These are phyloP conservation scores for Euphorbia schlechtendalii DNA, from an alignment of 441 rosid species.

Conservation along the genomic window DNA sequence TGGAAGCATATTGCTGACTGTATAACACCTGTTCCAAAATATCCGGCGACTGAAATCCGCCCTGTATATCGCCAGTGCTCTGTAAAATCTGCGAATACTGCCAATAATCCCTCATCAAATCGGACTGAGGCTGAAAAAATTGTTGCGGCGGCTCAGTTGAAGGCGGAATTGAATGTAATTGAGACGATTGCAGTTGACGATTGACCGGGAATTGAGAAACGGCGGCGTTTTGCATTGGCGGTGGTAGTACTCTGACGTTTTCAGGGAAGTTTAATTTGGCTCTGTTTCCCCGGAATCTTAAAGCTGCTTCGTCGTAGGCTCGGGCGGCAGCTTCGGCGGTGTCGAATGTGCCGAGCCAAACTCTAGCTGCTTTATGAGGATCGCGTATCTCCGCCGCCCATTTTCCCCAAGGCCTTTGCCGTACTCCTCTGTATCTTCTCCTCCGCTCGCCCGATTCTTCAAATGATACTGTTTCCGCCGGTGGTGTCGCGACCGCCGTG, in stretches of 20 bases:
- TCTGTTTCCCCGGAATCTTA: conserved; percentile 29
- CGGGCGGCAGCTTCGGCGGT: conserved; percentile 85
- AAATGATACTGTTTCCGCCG: conserved; percentile 12
- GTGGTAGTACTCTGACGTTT: conserved; percentile 31
- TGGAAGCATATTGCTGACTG: no score
- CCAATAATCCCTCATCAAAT: conserved; percentile 33
- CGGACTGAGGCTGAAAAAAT: conserved; percentile 14
- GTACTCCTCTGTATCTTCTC: conserved; percentile 76
- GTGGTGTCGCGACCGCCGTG: conserved; percentile 9
- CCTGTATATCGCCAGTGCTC: conserved; percentile 22
- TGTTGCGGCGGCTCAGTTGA: not conserved
- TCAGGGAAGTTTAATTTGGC: conserved; percentile 81
- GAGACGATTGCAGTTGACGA: conserved; percentile 3
- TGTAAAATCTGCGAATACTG: conserved; percentile 36
- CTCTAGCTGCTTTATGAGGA: conserved; percentile 75
- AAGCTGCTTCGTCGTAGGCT: conserved; percentile 26
- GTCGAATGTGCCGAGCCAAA: conserved; percentile 86
- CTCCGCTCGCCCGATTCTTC: conserved; percentile 40
- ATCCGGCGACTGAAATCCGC: not conserved
- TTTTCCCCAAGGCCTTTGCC: no score
- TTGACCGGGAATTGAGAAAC: conserved; percentile 20
- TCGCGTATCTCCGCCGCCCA: conserved; percentile 86
- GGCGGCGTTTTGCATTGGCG: conserved; percentile 25
- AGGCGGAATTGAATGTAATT: not conserved
- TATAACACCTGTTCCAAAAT: no score